A percentile compares a stretch with the other conserved stretches of the same genome.
phyloP scores from a whole-genome alignment of 2,329 filamentous ascomycete genomes.

The Rachicladosporium sp. region DNA sequence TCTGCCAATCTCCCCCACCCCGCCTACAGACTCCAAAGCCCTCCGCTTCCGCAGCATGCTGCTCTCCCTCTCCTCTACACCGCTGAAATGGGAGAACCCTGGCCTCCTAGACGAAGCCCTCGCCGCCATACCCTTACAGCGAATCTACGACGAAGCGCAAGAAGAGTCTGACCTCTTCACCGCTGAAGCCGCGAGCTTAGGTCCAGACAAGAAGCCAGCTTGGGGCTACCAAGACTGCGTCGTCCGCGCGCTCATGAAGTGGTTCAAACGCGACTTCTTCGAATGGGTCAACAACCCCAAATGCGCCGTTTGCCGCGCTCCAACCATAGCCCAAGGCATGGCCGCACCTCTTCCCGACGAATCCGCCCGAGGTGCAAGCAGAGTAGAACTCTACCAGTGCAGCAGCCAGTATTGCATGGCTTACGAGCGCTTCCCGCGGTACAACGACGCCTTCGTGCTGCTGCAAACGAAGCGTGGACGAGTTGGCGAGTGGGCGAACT shows the following conservation, averaged over 20 bases:
- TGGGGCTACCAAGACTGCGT: slow-evolving; percentile 99
- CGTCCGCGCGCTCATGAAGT: slow-evolving; percentile 76
- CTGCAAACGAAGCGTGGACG: slow-evolving; percentile 77
- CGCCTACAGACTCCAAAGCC: slow-evolving; percentile 46
- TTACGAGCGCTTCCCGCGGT: slow-evolving; percentile 83
- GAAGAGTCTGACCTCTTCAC: slow-evolving; percentile 81
- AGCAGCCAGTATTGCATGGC: slow-evolving; percentile 61
- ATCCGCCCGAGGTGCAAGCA: slow-evolving; percentile 70
- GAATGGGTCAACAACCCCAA: slow-evolving; percentile 92
- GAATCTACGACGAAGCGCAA: slow-evolving; percentile 86
- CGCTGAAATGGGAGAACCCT: slow-evolving; percentile 91
- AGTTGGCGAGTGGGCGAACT: slow-evolving; percentile 94
- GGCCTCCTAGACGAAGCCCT: slow-evolving; percentile 87
- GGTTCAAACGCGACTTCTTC: slow-evolving; percentile 95
- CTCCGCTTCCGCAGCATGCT: slow-evolving; percentile 55
- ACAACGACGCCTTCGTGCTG: slow-evolving; percentile 87
- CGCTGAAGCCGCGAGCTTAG: slow-evolving; percentile 79
- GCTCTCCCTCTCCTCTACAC: slow-evolving; percentile 73
- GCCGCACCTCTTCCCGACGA: slow-evolving; percentile 80
- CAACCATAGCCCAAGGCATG: slow-evolving; percentile 72
- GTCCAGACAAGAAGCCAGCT: slow-evolving; percentile 60
- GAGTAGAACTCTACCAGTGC: slow-evolving; percentile 85
- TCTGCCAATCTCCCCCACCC: slow-evolving; percentile 59
- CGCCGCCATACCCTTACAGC: slow-evolving; percentile 71
- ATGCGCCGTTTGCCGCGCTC: slow-evolving; percentile 68